Conservation (phyloP, 2,329 filamentous ascomycete genomes). For the Cadophora malorum region DNA sequence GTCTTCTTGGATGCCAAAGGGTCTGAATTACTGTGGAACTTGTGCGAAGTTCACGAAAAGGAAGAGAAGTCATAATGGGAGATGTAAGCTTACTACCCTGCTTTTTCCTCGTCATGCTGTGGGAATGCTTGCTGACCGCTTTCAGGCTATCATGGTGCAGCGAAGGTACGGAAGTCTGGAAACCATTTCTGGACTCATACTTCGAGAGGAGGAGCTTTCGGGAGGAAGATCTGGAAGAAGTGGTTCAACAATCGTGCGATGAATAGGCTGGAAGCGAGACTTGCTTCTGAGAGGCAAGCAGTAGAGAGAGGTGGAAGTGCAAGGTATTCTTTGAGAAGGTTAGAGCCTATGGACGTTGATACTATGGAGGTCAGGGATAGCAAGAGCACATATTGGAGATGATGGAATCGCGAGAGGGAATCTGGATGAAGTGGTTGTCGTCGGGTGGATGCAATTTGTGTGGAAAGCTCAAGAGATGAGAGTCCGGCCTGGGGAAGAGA, state of each 20-base stretch:
- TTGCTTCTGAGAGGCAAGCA: slow-evolving; percentile 20
- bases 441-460: not conserved
- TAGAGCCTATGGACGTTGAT: slow-evolving; percentile 30
- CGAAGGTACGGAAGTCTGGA: slow-evolving; percentile 22
- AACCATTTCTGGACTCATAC: slow-evolving; percentile 38
- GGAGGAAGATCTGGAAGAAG: slow-evolving; percentile 39
- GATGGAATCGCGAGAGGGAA: not conserved
- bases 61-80: slow-evolving; percentile 33
- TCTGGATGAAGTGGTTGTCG: not conserved
- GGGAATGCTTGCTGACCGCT: slow-evolving; percentile 12
- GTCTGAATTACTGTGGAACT: slow-evolving; percentile 36
- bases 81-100: slow-evolving; percentile 32
- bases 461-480: not conserved
- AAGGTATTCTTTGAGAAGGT: slow-evolving; percentile 37
- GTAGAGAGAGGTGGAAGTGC: slow-evolving; percentile 25
- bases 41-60: slow-evolving; percentile 39
- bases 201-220: slow-evolving; percentile 35
- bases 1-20: slow-evolving; percentile 37
- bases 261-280: slow-evolving; percentile 35
- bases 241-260: slow-evolving; percentile 41
- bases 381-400: not conserved
- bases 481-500: not conserved
- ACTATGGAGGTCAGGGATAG: slow-evolving; percentile 29
- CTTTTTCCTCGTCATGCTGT: not conserved
- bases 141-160: slow-evolving; percentile 38